Conservation (phyloP, 306 rosid species). For the Styphnolobium japonicum region DNA sequence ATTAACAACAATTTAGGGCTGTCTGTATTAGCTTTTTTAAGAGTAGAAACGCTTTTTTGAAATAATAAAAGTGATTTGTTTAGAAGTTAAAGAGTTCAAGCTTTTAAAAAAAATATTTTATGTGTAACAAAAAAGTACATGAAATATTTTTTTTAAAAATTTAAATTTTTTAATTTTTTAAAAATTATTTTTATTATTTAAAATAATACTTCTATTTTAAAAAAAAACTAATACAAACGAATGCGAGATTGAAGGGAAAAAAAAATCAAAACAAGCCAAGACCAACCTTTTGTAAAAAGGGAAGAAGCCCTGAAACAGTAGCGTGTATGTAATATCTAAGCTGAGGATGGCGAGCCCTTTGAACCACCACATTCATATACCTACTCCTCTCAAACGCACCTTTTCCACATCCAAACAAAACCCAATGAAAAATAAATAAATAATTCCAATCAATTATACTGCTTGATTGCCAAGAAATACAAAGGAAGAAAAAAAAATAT, state of each 20-base stretch:
- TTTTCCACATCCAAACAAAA: conserved; percentile 24
- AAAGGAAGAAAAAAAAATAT: neutral
- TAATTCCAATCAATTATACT: neutral
- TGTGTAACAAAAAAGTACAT: too few relatives aligned
- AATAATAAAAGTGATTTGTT: too few relatives aligned
- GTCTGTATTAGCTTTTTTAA: too few relatives aligned
- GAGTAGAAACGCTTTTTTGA: too few relatives aligned
- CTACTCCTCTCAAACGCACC: conserved; percentile 92
- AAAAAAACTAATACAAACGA: too few relatives aligned
- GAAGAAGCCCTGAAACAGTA: conserved; percentile 67
- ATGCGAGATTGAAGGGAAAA: neutral
- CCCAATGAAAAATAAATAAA: neutral
- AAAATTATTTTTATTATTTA: too few relatives aligned
- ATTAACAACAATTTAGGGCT: conserved; percentile 1
- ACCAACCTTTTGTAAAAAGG: conserved; percentile 71
- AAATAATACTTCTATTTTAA: too few relatives aligned
- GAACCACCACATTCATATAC: conserved; percentile 82
- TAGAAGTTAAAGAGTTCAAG: too few relatives aligned
- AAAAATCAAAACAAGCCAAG: neutral
- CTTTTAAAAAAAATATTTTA: too few relatives aligned
- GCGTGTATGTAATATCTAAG: conserved; percentile 81
- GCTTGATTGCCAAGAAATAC: neutral
- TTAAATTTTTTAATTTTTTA: too few relatives aligned
- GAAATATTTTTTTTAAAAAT: too few relatives aligned
- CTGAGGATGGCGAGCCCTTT: conserved; percentile 80